Evolutionary conservation across 495 filamentous ascomycete genomes (phyloP), one percentile per base, ranked within the genome.

Genomic region (Aspergillus wentii): DNA sequence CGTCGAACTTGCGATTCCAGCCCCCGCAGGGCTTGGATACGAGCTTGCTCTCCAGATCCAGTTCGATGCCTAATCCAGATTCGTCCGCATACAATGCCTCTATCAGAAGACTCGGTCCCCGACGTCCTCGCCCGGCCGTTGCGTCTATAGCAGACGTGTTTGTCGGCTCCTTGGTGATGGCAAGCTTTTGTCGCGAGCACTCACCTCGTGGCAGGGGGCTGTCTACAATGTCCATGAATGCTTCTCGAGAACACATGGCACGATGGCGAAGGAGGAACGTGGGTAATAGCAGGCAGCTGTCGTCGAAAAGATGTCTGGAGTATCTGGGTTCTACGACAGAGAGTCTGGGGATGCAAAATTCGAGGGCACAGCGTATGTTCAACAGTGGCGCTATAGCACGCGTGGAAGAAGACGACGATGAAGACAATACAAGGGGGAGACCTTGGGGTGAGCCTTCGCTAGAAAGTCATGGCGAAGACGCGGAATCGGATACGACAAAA

Each of bases 101-200:
- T 30, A 41, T 55, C 40, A 54, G 52, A 55, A 56, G 58, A 53
- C 46, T 64, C 51, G 44, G 59, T 43, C 44, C 61, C 49, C 48
- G 61, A 55, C 69, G 62, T 25, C 51, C 64, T 46, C 68, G 69
- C 43, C 64, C 59, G 6, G 52, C 50, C 41, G 50, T 62, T 46
- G 58, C 58, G 49, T 61, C 62, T 43, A 52, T 69, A 61, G 67
- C 67, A 45, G 66, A 71, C 46, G 37, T 66, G 41, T 87, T 89
- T 57, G 74, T 88, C 42, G 61, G 69, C 46, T 79, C 80, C 29
- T 59, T 88, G 39, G 78, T 79, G 38, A 62, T 72, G 43, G 85
- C 81, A 32, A 70, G 79, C 31, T 68, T 73, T 36, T 86, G 83
- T 49, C 62, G 61, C 43, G 64, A 74, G 17, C 81, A 85, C 51